Conservation (phyloP, 2,329 filamentous ascomycete genomes). For the Phialocephala subalpina region DNA sequence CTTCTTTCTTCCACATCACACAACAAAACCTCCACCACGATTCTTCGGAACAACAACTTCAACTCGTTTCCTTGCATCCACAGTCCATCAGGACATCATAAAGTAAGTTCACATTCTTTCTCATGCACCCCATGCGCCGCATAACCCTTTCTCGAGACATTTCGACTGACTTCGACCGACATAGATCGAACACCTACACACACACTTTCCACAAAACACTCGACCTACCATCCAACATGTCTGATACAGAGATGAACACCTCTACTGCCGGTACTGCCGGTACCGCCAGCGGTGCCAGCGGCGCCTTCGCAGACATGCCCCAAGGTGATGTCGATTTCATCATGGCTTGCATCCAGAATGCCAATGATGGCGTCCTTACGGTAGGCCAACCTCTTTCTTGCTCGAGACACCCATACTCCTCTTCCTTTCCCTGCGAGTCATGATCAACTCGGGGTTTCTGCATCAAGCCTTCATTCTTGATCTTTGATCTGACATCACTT, state of each 20-base stretch:
- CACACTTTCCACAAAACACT: not conserved
- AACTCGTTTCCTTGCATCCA: not conserved
- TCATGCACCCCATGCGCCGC: not conserved
- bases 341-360: constrained; percentile 37
- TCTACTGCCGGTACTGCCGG: not conserved
- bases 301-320: not conserved
- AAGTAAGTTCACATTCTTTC: constrained; percentile 1
- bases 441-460: not conserved
- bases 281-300: not conserved
- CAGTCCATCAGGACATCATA: constrained; percentile 7
- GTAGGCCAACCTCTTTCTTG: constrained; percentile 32
- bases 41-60: not conserved
- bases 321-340: constrained; percentile 33
- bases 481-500: not conserved
- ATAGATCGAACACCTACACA: not conserved
- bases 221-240: constrained; percentile 17
- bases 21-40: not conserved
- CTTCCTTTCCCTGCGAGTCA: not conserved
- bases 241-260: constrained; percentile 19
- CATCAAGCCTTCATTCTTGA: not conserved
- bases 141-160: constrained; percentile 4
- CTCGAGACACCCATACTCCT: not conserved
- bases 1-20: not conserved
- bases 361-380: constrained; percentile 32
- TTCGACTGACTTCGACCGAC: not conserved